Evolutionary conservation across 2,329 filamentous ascomycete genomes (phyloP).

Genomic region (Cladosporium sp.): DNA sequence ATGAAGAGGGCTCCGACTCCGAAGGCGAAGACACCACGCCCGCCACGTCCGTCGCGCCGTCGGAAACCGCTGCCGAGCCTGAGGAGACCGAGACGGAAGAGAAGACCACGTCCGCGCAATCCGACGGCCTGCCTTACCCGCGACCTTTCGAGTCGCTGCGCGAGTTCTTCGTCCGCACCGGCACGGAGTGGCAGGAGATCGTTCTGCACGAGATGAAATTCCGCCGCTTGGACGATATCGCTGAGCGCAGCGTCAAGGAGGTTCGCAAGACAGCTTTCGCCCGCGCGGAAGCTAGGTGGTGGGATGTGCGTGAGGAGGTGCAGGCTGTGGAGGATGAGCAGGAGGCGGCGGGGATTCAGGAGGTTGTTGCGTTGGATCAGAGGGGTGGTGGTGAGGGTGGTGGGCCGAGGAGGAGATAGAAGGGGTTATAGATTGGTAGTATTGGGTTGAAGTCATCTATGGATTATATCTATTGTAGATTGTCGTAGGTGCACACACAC

Average conservation of each 20-base stretch:
- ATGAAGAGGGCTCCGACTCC: constrained; percentile 41
- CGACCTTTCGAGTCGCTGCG: constrained; percentile 84
- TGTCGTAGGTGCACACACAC: background rate
- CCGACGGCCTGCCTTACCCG: constrained; percentile 71
- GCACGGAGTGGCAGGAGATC: constrained; percentile 84
- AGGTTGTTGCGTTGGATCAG: constrained; percentile 84
- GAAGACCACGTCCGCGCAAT: constrained; percentile 46
- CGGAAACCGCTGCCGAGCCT: constrained; percentile 15
- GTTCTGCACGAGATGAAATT: constrained; percentile 71
- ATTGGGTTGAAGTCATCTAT: too few relatives aligned
- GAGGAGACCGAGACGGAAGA: constrained; percentile 20
- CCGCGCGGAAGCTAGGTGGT: constrained; percentile 94
- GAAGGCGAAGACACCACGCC: constrained; percentile 39
- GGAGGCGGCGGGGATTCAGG: constrained; percentile 89
- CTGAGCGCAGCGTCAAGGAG: constrained; percentile 77
- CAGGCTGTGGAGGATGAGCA: constrained; percentile 90
- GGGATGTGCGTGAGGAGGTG: constrained; percentile 95
- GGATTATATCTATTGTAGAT: too few relatives aligned
- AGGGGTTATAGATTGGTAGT: too few relatives aligned
- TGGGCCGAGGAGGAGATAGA: constrained; percentile 3
- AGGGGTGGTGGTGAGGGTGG: constrained; percentile 42
- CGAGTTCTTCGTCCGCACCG: constrained; percentile 88
- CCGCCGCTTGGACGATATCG: constrained; percentile 58
- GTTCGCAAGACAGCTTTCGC: constrained; percentile 88
- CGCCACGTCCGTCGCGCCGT: constrained; percentile 19